These are phyloP conservation scores for Pichia occidentalis DNA, from an alignment of 805 yeast genomes.

Conservation along the genomic window DNA sequence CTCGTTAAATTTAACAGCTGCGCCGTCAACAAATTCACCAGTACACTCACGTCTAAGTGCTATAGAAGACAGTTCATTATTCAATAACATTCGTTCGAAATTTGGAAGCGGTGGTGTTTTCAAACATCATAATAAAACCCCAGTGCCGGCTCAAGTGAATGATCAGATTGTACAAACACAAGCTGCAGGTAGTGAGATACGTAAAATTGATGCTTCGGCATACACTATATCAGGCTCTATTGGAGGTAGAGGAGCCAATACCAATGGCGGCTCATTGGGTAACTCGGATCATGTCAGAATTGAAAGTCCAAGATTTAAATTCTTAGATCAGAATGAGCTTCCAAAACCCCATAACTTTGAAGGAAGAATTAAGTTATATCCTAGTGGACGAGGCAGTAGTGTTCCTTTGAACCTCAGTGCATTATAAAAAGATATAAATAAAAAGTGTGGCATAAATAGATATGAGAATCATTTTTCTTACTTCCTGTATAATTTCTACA, in stretches of 20 bases:
- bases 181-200: conserved; percentile 41
- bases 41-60: conserved; percentile 6
- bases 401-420: conserved; percentile 65
- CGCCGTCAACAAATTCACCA: conserved; percentile 8
- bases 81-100: conserved; percentile 10
- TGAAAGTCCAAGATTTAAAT: conserved; percentile 69
- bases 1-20: conserved; percentile 14
- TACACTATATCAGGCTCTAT: conserved; percentile 50
- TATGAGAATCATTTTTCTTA: too few relatives aligned
- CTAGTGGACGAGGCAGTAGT: conserved; percentile 91
- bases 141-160: conserved; percentile 7
- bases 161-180: conserved; percentile 35
- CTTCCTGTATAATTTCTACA: too few relatives aligned
- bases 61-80: conserved; percentile 8
- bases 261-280: conserved; percentile 13
- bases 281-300: conserved; percentile 35
- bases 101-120: conserved; percentile 12
- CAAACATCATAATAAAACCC: conserved; percentile 9
- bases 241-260: conserved; percentile 12
- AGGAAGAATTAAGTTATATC: conserved; percentile 71
- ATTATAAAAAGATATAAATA: too few relatives aligned
- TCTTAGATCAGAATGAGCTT: conserved; percentile 57
- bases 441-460: too few relatives aligned
- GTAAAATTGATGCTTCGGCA: conserved; percentile 58
- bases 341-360: conserved; percentile 85